These are phyloP conservation scores for Daedalea quercina DNA, from an alignment of 768 basidiomycete genomes.

Conservation along the genomic window DNA sequence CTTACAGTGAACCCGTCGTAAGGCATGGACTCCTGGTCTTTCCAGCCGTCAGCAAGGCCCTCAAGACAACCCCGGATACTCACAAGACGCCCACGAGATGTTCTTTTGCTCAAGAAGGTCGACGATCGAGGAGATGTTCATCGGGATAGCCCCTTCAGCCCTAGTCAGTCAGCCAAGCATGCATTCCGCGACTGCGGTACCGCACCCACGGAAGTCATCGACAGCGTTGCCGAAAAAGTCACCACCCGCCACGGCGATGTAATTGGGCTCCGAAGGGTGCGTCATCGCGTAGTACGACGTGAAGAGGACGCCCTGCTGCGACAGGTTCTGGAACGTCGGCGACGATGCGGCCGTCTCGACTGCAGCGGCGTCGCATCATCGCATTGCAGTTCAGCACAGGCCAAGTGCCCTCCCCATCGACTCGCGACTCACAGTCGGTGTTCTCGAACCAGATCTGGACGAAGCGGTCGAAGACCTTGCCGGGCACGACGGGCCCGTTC, in stretches of 20 bases:
- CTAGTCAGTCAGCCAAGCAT: constrained; percentile 7
- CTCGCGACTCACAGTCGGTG: constrained; percentile 36
- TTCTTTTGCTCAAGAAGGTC: constrained; percentile 53
- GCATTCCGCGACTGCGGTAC: too few species aligned
- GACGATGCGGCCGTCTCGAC: constrained; percentile 18
- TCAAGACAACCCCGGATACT: background rate
- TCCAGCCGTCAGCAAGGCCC: background rate
- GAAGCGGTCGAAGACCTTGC: constrained; percentile 41
- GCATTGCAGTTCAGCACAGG: constrained; percentile 21
- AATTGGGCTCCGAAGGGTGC: constrained; percentile 62
- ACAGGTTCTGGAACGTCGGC: constrained; percentile 30
- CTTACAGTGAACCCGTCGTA: constrained; percentile 33
- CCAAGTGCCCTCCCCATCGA: background rate
- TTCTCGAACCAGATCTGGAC: constrained; percentile 60
- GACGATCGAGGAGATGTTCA: constrained; percentile 48
- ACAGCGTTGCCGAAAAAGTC: constrained; percentile 44
- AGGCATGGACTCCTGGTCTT: constrained; percentile 52
- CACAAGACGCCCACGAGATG: constrained; percentile 51
- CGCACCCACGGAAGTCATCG: constrained; percentile 32
- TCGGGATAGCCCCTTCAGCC: constrained; percentile 26
- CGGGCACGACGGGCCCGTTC: constrained; percentile 31
- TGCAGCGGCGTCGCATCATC: constrained; percentile 5
- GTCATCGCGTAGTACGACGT: constrained; percentile 41
- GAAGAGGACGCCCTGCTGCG: constrained; percentile 40
- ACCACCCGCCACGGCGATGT: constrained; percentile 41